Evolutionary conservation across 2,329 filamentous ascomycete species (phyloP).

Genomic region (Penicillium sp.): DNA sequence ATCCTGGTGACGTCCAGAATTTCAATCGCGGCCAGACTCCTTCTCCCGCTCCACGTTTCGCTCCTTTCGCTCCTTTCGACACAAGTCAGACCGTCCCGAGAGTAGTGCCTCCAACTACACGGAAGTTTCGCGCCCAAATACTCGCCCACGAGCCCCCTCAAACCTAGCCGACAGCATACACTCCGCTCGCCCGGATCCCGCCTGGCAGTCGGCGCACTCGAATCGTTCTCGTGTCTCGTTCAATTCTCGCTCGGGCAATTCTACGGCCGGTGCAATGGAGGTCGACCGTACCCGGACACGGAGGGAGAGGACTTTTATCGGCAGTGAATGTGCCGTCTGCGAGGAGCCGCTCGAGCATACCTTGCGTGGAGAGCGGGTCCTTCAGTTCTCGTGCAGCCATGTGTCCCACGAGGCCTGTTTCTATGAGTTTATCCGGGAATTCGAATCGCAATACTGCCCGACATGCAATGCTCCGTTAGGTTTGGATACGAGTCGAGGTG

Average conservation of each 20-base stretch:
- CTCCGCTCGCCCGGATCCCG: constrained; percentile 27
- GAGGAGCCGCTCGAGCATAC: constrained; percentile 97
- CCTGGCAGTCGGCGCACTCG: constrained; percentile 30
- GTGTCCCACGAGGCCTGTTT: constrained; percentile 98
- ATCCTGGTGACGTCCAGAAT: constrained; percentile 35
- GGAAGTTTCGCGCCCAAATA: constrained; percentile 25
- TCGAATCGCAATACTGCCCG: constrained; percentile 92
- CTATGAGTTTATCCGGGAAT: constrained; percentile 96
- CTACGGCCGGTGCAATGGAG: constrained; percentile 71
- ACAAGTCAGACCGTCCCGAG: constrained; percentile 36
- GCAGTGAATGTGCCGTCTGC: constrained; percentile 92
- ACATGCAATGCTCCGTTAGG: constrained; percentile 91
- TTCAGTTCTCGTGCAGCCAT: constrained; percentile 96
- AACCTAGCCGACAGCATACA: constrained; percentile 30
- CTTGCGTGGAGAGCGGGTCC: constrained; percentile 86
- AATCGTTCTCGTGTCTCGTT: constrained; percentile 45
- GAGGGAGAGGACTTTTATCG: constrained; percentile 92
- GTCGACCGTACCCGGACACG: constrained; percentile 78
- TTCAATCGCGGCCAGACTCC: constrained; percentile 39
- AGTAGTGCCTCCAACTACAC: constrained; percentile 39
- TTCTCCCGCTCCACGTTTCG: constrained; percentile 42
- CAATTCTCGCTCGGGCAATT: constrained; percentile 46
- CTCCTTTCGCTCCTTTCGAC: constrained; percentile 42
- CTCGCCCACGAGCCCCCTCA: constrained; percentile 36
- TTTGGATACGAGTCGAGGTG: constrained; percentile 88